Percentiles rank a stretch among this genome's conserved stretches.
Conservation (phyloP, 1,139 yeast genomes). For the Hansenula sp. region DNA sequence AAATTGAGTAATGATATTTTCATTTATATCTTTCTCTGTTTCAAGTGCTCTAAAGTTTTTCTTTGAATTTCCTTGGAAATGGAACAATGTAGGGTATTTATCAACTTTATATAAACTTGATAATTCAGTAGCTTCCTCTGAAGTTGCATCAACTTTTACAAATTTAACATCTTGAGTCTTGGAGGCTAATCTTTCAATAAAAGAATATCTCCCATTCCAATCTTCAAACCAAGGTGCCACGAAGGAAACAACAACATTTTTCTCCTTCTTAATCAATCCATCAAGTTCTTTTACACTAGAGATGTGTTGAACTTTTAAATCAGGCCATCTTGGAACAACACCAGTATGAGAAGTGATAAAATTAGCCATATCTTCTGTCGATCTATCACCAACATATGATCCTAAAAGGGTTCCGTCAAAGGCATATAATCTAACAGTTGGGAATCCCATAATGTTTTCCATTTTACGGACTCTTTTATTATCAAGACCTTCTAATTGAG, state of each 20-base stretch:
- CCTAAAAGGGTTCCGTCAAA: slow-evolving; percentile 20
- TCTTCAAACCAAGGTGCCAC: slow-evolving; percentile 20
- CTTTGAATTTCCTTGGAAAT: not conserved
- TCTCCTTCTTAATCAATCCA: not conserved
- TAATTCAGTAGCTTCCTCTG: not conserved
- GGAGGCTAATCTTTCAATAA: slow-evolving; percentile 14
- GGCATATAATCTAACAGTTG: slow-evolving; percentile 20
- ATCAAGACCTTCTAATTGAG: slow-evolving; percentile 17
- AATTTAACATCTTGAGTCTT: not conserved
- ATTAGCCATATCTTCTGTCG: slow-evolving; percentile 15
- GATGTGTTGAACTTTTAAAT: slow-evolving; percentile 5
- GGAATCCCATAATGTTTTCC: slow-evolving; percentile 20
- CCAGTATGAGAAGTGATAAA: slow-evolving; percentile 18
- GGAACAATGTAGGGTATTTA: not conserved
- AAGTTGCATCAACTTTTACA: not conserved
- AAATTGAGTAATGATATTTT: not conserved
- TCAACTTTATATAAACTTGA: not conserved
- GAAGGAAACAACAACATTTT: slow-evolving; percentile 12
- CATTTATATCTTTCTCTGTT: not conserved
- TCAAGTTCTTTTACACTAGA: slow-evolving; percentile 3
- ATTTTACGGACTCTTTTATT: slow-evolving; percentile 16
- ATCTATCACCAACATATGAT: slow-evolving; percentile 13
- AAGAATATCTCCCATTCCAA: slow-evolving; percentile 16
- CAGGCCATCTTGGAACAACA: slow-evolving; percentile 17
- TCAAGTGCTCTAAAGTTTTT: not conserved